phyloP scores from a whole-genome alignment of 108 stramenopile species.

The Pinguiococcus pyrenoidosus region DNA sequence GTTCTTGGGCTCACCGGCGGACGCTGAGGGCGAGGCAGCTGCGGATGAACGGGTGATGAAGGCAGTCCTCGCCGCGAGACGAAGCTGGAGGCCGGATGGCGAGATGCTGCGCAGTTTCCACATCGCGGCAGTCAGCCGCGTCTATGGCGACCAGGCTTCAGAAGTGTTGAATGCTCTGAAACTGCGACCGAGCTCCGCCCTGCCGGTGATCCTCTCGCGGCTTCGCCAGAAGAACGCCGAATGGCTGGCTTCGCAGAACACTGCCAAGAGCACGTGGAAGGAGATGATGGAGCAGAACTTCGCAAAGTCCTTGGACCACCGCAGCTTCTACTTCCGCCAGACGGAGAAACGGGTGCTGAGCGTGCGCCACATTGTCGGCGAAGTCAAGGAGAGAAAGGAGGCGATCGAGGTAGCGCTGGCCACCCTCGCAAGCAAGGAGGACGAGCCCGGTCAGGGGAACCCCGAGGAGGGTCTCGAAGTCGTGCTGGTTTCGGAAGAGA shows the following conservation, averaged over 20 bases:
- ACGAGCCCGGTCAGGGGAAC: background rate
- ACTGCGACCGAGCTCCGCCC: slow-evolving; percentile 69
- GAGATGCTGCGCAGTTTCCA: too few relatives aligned
- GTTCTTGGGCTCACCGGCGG: too few relatives aligned
- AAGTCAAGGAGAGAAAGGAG: slow-evolving; percentile 2
- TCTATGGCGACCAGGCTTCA: slow-evolving; percentile 65
- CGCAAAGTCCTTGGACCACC: slow-evolving; percentile 38
- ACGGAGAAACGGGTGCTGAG: slow-evolving; percentile 25
- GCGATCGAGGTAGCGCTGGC: too few relatives aligned
- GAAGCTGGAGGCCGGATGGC: too few relatives aligned
- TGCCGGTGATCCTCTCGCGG: slow-evolving; percentile 82
- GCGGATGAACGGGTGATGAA: too few relatives aligned
- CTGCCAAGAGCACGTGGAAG: slow-evolving; percentile 53
- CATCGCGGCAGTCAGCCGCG: too few relatives aligned
- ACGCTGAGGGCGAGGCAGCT: too few relatives aligned
- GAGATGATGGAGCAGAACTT: slow-evolving; percentile 25
- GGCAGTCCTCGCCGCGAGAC: too few relatives aligned
- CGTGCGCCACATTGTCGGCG: slow-evolving; percentile 7
- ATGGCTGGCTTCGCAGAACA: too few relatives aligned
- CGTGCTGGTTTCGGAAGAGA: background rate
- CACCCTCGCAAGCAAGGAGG: too few relatives aligned
- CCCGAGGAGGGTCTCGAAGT: too few relatives aligned
- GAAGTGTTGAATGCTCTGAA: slow-evolving; percentile 76
- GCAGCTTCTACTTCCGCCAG: slow-evolving; percentile 33
- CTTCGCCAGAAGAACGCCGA: slow-evolving; percentile 87